Evolutionary conservation across 345 rosid species (phyloP), one percentile per base, ranked within the genome.

Genomic region (Kernera saxatilis): DNA sequence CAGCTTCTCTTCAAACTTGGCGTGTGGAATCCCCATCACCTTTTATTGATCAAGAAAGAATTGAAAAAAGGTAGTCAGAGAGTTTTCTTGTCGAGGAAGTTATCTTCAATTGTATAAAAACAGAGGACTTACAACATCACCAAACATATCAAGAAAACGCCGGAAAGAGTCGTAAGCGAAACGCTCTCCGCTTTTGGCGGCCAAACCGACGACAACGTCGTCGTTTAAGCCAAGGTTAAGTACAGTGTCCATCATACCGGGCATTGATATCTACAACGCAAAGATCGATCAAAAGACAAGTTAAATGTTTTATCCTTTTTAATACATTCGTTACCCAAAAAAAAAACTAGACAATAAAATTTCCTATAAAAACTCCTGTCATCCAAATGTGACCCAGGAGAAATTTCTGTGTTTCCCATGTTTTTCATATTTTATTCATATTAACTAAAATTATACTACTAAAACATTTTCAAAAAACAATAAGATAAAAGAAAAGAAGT

Each of bases 201-300:
- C 89, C 77, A 89, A 81, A 52, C 88, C 92, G 10, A 79, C 80
- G 2, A 80, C 91, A 52, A 91, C 98, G 79, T 86, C 82, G 69
- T 93, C 95, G 73, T 93, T 91, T 37, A 91, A 78, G 33, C 98
- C 98, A 30, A 93, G 90, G 82, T 93, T 93, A 50, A 93, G 98
- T 65, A 93, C 92, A n/a, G 97, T 93, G 79, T 93, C 98, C 98
- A 93, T 93, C 98, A 93, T 93, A 29, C 98, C 98, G 26, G 97
- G 98, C 97, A 91, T 93, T 18, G 97, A 93, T 9, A 93, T 84
- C 97, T 93, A 67, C 29, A 75, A 30, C 39, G 70, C 6, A 50
- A 29, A 74, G 8, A 33, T 22, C 9, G 8, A 67, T 15, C 35
- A 46, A 5, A 5, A 36, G 13, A 59, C 6, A 50, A 25, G 53